These are phyloP conservation scores for Clarireedia homoeocarpa DNA, from an alignment of 2,329 filamentous ascomycete genomes.

Conservation along the genomic window DNA sequence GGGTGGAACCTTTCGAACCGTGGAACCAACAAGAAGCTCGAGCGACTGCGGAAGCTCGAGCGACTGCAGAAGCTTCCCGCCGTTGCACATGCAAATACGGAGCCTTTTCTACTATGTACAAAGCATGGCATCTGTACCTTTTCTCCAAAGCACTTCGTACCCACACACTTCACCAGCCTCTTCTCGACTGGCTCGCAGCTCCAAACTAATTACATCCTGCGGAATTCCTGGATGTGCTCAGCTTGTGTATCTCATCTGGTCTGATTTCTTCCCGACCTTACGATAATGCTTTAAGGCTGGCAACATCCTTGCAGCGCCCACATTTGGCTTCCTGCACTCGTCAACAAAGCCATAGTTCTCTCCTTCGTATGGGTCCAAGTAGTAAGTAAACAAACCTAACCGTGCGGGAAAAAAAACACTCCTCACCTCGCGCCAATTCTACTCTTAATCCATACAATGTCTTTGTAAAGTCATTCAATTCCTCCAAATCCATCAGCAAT, in stretches of 20 bases:
- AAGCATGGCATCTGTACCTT: no score
- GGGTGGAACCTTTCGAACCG: no score
- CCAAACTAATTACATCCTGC: no score
- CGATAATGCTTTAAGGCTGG: not conserved
- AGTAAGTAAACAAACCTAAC: conserved; percentile 4
- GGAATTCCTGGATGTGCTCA: not conserved
- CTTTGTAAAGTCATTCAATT: not conserved
- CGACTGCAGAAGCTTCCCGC: no score
- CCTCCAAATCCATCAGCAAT: no score
- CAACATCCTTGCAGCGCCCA: conserved; percentile 1
- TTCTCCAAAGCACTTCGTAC: no score
- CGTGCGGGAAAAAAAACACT: conserved; percentile 2
- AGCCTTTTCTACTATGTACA: no score
- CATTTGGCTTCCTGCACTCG: not conserved
- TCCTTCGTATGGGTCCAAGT: not conserved
- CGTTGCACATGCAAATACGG: no score
- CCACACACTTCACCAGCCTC: no score
- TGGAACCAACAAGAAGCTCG: no score
- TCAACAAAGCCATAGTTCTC: not conserved
- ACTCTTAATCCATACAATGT: conserved; percentile 4
- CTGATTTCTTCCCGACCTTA: not conserved
- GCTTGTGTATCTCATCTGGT: not conserved
- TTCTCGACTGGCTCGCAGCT: no score
- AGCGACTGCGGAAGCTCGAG: no score
- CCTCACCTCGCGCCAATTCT: not conserved